phyloP scores from a whole-genome alignment of 2,329 filamentous ascomycete species.

The Aphanocladium album region DNA sequence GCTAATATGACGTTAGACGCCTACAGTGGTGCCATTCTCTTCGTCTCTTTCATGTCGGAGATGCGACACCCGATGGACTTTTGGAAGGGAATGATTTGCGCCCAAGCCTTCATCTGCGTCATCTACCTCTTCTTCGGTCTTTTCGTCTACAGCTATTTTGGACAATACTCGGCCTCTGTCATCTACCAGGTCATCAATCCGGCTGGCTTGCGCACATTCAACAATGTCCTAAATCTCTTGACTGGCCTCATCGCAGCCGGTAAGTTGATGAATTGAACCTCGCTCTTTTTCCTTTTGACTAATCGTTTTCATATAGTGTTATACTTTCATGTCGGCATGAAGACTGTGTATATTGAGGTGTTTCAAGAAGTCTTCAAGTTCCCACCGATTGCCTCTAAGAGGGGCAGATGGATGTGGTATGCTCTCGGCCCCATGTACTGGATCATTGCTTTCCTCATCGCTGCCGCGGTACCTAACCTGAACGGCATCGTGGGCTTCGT shows the following conservation, averaged over 20 bases:
- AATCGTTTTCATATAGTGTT: slow-evolving; percentile 22
- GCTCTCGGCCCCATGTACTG: slow-evolving; percentile 50
- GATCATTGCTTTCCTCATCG: slow-evolving; percentile 49
- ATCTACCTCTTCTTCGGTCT: slow-evolving; percentile 37
- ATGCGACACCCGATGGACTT: slow-evolving; percentile 41
- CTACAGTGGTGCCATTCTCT: slow-evolving; percentile 53
- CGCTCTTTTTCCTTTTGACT: background rate
- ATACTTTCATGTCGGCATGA: slow-evolving; percentile 51
- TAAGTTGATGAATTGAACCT: slow-evolving; percentile 9
- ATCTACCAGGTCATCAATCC: slow-evolving; percentile 36
- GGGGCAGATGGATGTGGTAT: slow-evolving; percentile 46
- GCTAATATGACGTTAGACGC: slow-evolving; percentile 25
- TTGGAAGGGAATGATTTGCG: slow-evolving; percentile 34
- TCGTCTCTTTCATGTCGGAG: slow-evolving; percentile 50
- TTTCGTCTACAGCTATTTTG: slow-evolving; percentile 40
- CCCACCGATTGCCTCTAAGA: slow-evolving; percentile 40
- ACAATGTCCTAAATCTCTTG: slow-evolving; percentile 38
- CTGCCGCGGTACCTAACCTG: slow-evolving; percentile 48
- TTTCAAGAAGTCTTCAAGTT: slow-evolving; percentile 42
- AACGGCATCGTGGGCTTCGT: slow-evolving; percentile 43
- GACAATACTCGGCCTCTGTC: slow-evolving; percentile 42
- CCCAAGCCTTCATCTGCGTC: slow-evolving; percentile 34
- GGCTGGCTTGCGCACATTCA: slow-evolving; percentile 37
- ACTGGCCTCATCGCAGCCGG: slow-evolving; percentile 37
- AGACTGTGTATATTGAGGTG: slow-evolving; percentile 47